Conservation (phyloP, 371 early-diverging fungal species). For the Rhizopus microsporus region DNA sequence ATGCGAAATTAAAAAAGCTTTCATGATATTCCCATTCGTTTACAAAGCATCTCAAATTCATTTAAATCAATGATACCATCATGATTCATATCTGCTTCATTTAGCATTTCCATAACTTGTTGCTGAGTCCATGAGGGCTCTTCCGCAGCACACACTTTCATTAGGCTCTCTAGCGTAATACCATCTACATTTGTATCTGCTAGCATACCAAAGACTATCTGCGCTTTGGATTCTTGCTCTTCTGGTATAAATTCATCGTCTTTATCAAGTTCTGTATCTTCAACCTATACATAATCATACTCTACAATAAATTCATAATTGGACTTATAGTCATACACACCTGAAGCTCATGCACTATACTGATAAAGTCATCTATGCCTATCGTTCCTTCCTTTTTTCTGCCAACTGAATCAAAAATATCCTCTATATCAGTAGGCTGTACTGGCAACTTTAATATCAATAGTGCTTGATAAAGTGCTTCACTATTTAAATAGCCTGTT, state of each 20-base stretch:
- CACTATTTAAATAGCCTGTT: constrained; percentile 25
- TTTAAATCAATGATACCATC: constrained; percentile 40
- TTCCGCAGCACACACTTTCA: constrained; percentile 25
- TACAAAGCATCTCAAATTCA: constrained; percentile 37
- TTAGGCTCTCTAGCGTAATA: constrained; percentile 34
- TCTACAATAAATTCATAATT: neutral
- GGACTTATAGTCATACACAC: constrained; percentile 4
- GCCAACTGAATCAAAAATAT: constrained; percentile 25
- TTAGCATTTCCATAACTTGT: constrained; percentile 43
- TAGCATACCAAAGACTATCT: constrained; percentile 25
- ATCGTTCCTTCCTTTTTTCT: constrained; percentile 30
- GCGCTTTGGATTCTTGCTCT: constrained; percentile 5
- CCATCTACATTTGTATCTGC: constrained; percentile 21
- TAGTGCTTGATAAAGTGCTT: constrained; percentile 28
- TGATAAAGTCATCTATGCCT: constrained; percentile 33
- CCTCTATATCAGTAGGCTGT: constrained; percentile 18
- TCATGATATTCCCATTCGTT: constrained; percentile 26
- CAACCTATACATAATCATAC: neutral
- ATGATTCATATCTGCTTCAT: constrained; percentile 40
- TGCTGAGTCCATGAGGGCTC: constrained; percentile 29
- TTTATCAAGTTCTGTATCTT: constrained; percentile 6
- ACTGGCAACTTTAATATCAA: constrained; percentile 23
- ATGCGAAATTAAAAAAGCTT: neutral
- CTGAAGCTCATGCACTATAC: constrained; percentile 31
- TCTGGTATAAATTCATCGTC: constrained; percentile 8